Conservation (phyloP, 1,139 yeast genomes). For the Taphrina deformans region DNA sequence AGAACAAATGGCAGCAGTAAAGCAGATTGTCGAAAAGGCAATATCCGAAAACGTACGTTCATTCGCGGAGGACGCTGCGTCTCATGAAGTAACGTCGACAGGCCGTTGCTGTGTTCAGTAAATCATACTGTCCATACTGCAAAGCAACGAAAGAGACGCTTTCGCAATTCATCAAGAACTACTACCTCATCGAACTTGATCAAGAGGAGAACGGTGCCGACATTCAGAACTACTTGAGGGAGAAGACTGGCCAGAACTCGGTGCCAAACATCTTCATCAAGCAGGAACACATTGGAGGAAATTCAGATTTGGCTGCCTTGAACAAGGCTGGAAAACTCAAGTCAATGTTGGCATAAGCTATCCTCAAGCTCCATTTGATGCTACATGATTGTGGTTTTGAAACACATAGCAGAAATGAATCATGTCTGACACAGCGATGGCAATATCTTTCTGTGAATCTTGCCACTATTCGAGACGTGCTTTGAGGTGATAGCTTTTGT, state of each 20-base stretch:
- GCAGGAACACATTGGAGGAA: slow-evolving; percentile 94
- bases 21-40: slow-evolving; percentile 34
- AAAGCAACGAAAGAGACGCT: slow-evolving; percentile 61
- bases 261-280: slow-evolving; percentile 91
- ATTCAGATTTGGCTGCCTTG: slow-evolving; percentile 71
- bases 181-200: slow-evolving; percentile 68
- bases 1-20: slow-evolving; percentile 35
- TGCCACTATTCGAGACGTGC: too few species aligned
- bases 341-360: slow-evolving; percentile 42
- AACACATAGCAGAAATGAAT: too few species aligned
- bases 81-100: background rate
- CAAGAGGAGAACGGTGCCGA: slow-evolving; percentile 53
- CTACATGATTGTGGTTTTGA: too few species aligned
- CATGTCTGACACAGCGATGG: too few species aligned
- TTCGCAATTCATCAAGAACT: slow-evolving; percentile 54
- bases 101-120: slow-evolving; percentile 74
- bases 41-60: slow-evolving; percentile 58
- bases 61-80: background rate
- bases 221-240: slow-evolving; percentile 73
- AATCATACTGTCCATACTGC: slow-evolving; percentile 69
- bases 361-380: too few species aligned
- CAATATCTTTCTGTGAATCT: too few species aligned
- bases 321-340: slow-evolving; percentile 50
- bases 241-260: slow-evolving; percentile 84
- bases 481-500: too few species aligned